Base-by-base conservation (phyloP, 2,329 filamentous ascomycete genomes). In the Trichoderma sp. region DNA sequence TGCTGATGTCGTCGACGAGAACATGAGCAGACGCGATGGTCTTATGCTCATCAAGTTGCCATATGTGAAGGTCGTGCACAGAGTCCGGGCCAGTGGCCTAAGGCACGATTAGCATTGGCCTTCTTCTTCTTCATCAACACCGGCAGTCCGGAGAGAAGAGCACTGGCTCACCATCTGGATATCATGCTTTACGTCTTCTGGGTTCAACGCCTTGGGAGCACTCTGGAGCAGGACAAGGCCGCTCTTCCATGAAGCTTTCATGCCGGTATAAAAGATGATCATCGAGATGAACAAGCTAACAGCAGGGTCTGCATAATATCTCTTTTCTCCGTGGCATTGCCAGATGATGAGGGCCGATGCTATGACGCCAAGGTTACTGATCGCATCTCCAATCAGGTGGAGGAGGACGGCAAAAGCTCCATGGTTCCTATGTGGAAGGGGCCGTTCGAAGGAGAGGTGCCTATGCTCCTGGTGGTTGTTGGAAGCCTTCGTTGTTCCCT, bases 311-410 rank as follows among this genome's bases (percentile, higher is more conserved):
- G 88, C 89, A 69, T 92, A 93, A 78, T 84, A 91, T 41, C 88
- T 81, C 3, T 75, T 79, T 1, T 83, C 78, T 34, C 83, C 86
- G 34, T 81, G 73, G 0, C 83, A 79, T 64, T 87, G 79, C 90
- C 89, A 92, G 73, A 93, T 89, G 39, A 91, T 80, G 2, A 88
- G 71, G 0, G 88, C 89, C 0, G 89, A 84, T 43, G 88, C 78
- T 56, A 92, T 91, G 66, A 93, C 90, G 10, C 89, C 90, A 12
- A 92, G 74, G 70, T 93, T 93, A 77, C 92, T 93, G 68, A 90
- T 80, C 5, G 89, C 88, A 71, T 93, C 90, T 39, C 89, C 88
- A 3, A 90, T 71, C 28, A 93, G 84, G 71, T 93, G 90, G 15
- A 91, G 76, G 12, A 93, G 72, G 1, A 91, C 89, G 1, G 88